Evolutionary conservation across 73 alveolate species (phyloP).

Genomic region (Paramecium bursaria): DNA sequence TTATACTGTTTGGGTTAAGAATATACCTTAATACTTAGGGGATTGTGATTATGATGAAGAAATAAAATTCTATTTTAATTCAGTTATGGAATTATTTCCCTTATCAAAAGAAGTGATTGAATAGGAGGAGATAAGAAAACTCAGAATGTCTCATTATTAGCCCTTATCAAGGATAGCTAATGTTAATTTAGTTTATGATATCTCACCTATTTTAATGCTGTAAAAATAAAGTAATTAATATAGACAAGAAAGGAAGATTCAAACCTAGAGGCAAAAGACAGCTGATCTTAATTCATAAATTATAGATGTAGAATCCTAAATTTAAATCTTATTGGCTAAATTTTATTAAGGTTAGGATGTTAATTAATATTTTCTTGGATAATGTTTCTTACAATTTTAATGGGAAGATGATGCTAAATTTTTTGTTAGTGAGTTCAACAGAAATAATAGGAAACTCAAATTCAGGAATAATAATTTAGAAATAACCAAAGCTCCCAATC

Average conservation of each 20-base stretch:
- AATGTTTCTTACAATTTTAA: slow-evolving; percentile 60
- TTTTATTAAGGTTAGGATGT: slow-evolving; percentile 21
- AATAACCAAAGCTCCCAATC: slow-evolving; percentile 83
- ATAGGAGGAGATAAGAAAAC: slow-evolving; percentile 21
- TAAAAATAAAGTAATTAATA: background rate
- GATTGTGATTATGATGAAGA: slow-evolving; percentile 47
- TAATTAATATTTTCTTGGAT: slow-evolving; percentile 61
- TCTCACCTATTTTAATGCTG: too few species aligned
- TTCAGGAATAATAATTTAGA: slow-evolving; percentile 44
- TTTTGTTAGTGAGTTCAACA: background rate
- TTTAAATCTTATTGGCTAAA: slow-evolving; percentile 19
- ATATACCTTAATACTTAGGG: slow-evolving; percentile 31
- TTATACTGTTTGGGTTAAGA: slow-evolving; percentile 5
- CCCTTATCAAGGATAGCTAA: background rate
- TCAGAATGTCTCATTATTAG: background rate
- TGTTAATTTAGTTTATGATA: too few species aligned
- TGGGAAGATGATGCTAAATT: slow-evolving; percentile 65
- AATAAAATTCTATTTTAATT: background rate
- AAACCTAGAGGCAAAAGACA: too few species aligned
- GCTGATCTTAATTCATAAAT: background rate
- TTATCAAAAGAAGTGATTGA: slow-evolving; percentile 15
- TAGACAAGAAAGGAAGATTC: background rate
- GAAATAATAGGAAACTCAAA: slow-evolving; percentile 34
- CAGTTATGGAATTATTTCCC: background rate
- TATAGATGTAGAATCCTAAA: slow-evolving; percentile 33